Evolutionary conservation across 1,139 yeast genomes (phyloP).

Genomic region (Taphrina wiesneri): DNA sequence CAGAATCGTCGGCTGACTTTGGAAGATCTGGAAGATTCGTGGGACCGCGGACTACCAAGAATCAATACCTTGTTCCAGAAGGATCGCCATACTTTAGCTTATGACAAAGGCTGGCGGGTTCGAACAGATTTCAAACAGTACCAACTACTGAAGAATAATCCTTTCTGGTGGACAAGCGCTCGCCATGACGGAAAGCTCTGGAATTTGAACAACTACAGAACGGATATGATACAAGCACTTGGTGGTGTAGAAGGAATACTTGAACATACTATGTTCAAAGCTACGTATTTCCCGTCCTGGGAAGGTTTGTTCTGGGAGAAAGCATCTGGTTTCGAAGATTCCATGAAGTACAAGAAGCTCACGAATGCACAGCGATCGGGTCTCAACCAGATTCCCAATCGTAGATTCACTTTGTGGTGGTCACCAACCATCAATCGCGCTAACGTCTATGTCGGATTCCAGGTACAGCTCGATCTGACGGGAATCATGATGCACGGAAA

Average conservation of each 20-base stretch:
- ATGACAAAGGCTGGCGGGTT: constrained; percentile 89
- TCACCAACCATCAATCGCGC: constrained; percentile 98
- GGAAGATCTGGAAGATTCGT: constrained; percentile 88
- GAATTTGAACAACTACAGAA: constrained; percentile 88
- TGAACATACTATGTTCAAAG: constrained; percentile 92
- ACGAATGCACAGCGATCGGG: constrained; percentile 98
- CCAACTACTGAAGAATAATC: constrained; percentile 69
- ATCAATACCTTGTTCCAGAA: constrained; percentile 92
- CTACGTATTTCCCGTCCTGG: constrained; percentile 98
- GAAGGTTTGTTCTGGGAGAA: constrained; percentile 97
- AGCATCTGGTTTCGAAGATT: constrained; percentile 94
- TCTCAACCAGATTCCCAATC: constrained; percentile 93
- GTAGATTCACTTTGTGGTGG: constrained; percentile 99
- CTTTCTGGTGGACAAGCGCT: constrained; percentile 95
- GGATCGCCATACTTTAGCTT: constrained; percentile 90
- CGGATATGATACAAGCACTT: constrained; percentile 94
- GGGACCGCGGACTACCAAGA: constrained; percentile 97
- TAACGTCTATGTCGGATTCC: constrained; percentile 94
- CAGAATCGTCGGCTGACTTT: constrained; percentile 83
- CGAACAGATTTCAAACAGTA: constrained; percentile 77
- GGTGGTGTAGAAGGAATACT: constrained; percentile 97
- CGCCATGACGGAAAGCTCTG: constrained; percentile 95
- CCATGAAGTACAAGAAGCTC: constrained; percentile 86
- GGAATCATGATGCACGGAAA: constrained; percentile 97
- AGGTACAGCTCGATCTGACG: constrained; percentile 92